Conservation (phyloP, 352 stramenopile species). For the Globisporangium yorkense region DNA sequence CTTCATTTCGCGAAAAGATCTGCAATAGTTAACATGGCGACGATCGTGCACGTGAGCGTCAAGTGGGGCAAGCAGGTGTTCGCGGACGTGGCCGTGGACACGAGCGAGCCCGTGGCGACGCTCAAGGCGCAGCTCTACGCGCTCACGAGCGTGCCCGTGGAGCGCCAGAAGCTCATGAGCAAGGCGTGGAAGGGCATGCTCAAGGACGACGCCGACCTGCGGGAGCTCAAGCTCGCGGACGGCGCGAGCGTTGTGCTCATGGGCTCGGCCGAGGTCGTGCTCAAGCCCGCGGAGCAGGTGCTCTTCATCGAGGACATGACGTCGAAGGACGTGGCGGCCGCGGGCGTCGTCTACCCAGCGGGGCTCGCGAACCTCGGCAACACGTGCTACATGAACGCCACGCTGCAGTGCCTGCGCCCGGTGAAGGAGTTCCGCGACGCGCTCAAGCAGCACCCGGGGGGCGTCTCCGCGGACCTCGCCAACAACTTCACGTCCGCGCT, state of each 20-base stretch:
- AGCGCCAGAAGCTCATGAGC: constrained; percentile 87
- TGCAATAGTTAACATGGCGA: constrained; percentile 21
- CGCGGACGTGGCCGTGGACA: constrained; percentile 60
- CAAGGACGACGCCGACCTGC: constrained; percentile 76
- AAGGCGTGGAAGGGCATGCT: constrained; percentile 89
- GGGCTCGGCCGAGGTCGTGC: constrained; percentile 90
- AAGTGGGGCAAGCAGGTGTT: constrained; percentile 89
- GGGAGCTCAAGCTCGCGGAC: constrained; percentile 47
- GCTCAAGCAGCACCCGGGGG: constrained; percentile 52
- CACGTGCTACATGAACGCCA: constrained; percentile 93
- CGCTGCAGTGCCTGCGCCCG: constrained; percentile 90
- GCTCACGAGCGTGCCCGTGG: constrained; percentile 76
- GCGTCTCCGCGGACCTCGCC: constrained; percentile 49
- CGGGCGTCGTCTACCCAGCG: constrained; percentile 85
- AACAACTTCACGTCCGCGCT: constrained; percentile 77
- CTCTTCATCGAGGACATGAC: constrained; percentile 88
- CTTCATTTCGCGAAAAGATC: neutral
- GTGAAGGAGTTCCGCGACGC: constrained; percentile 87
- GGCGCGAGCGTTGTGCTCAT: constrained; percentile 89
- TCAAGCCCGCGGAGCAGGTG: constrained; percentile 72
- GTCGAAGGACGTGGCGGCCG: constrained; percentile 70
- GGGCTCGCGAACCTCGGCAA: constrained; percentile 93
- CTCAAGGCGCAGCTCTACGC: constrained; percentile 82
- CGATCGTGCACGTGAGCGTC: constrained; percentile 59
- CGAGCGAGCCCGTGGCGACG: constrained; percentile 48